These are phyloP conservation scores for Wickerhamiella parazyma DNA, from an alignment of 805 yeast genomes.

Conservation along the genomic window DNA sequence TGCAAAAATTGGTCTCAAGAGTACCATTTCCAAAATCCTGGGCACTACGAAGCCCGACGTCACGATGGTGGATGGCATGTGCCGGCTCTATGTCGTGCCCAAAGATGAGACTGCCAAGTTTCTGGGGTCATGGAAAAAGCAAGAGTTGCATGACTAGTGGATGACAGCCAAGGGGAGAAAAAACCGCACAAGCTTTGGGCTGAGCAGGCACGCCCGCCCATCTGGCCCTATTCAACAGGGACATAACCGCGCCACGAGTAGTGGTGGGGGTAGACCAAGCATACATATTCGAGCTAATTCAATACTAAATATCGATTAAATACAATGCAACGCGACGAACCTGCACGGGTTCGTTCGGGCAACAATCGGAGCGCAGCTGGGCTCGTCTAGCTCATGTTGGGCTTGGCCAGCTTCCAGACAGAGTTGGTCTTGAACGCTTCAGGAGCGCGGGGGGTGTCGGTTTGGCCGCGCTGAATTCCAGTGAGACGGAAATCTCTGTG, in stretches of 20 bases:
- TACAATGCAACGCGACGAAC: not conserved
- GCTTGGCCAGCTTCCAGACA: conserved; percentile 26
- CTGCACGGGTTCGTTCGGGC: not conserved
- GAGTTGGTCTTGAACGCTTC: conserved; percentile 66
- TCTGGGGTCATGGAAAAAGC: not conserved
- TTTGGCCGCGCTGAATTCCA: conserved; percentile 58
- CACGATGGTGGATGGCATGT: conserved; percentile 62
- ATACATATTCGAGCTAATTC: no score
- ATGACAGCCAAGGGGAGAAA: no score
- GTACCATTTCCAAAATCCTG: conserved; percentile 49
- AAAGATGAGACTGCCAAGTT: conserved; percentile 50
- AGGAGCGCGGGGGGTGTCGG: conserved; percentile 54
- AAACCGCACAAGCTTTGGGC: no score
- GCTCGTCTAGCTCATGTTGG: conserved; percentile 10
- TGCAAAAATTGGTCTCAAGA: conserved; percentile 70
- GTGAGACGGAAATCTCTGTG: conserved; percentile 68
- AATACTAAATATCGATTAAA: not conserved
- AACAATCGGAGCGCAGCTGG: not conserved
- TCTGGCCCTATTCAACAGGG: no score
- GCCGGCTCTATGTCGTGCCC: conserved; percentile 69
- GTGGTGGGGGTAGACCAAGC: no score
- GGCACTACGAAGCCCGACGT: conserved; percentile 48
- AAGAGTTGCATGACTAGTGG: not conserved
- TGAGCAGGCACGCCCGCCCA: no score
- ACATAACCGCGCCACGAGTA: no score